These are phyloP conservation scores for Pythium vanterpoolii DNA, from an alignment of 352 stramenopile species.

Conservation along the genomic window DNA sequence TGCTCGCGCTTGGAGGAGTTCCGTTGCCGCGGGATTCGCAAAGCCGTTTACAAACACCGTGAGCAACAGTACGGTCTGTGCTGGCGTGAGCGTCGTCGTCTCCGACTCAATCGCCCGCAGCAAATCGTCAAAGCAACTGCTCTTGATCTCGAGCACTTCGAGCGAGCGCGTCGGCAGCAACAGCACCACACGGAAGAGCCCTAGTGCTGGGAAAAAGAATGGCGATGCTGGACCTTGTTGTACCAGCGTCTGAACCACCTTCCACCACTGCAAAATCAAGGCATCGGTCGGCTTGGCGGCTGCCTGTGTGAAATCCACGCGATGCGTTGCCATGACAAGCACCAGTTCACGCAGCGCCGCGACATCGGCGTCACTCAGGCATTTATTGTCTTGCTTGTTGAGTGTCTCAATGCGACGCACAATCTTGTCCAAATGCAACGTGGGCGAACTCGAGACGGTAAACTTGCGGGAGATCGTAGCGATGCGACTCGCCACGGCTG, in stretches of 20 bases:
- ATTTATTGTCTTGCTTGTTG: slow-evolving; percentile 15
- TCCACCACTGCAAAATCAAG: slow-evolving; percentile 28
- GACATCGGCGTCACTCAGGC: slow-evolving; percentile 34
- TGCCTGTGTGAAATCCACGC: slow-evolving; percentile 19
- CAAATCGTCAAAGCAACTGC: slow-evolving; percentile 48
- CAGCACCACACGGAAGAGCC: slow-evolving; percentile 59
- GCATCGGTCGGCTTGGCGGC: slow-evolving; percentile 9
- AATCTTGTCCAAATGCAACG: slow-evolving; percentile 49
- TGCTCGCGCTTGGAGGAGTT: slow-evolving; percentile 43
- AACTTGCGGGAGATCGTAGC: slow-evolving; percentile 42
- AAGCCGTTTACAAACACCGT: slow-evolving; percentile 67
- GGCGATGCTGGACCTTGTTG: slow-evolving; percentile 24
- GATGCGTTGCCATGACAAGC: slow-evolving; percentile 15
- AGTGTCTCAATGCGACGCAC: slow-evolving; percentile 38
- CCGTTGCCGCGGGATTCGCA: slow-evolving; percentile 44
- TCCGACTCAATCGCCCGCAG: slow-evolving; percentile 34
- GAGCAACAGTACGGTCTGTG: slow-evolving; percentile 56
- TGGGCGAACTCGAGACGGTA: slow-evolving; percentile 47
- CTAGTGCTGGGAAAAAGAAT: slow-evolving; percentile 58
- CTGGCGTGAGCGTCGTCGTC: slow-evolving; percentile 25
- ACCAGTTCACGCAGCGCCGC: slow-evolving; percentile 29
- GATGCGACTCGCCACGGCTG: background rate
- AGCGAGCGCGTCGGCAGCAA: slow-evolving; percentile 28
- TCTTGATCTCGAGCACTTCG: slow-evolving; percentile 32
- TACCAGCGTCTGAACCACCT: slow-evolving; percentile 43